Base-by-base conservation (phyloP, 768 basidiomycete genomes). In the Lyophyllum atratum region DNA sequence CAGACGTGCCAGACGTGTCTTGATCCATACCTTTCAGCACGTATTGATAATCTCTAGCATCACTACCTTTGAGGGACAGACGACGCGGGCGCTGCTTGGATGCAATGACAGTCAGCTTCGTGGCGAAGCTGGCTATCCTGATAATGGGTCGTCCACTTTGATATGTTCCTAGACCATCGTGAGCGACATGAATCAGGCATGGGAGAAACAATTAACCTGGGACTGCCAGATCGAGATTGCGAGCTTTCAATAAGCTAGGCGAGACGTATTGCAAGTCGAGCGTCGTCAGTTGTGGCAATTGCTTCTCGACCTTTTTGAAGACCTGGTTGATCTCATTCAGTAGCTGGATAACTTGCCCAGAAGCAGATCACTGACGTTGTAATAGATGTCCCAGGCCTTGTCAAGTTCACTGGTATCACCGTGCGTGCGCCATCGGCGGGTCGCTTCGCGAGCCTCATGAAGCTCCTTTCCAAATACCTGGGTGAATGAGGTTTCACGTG, bases 361-460 rank as follows among this genome's bases (percentile, higher is more conserved):
- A 52, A 50, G 21, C 34, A 21, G 33, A 22, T 3, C 19, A 71
- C 87, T 60, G 67, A 93, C 94, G 47, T 85, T 86, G 66, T 98
- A 99, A 72, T 99, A 99, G 25, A 98, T 95, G 66, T 98, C 97
- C 97, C 97, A 99, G 29, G 97, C 97, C 67, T 91, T 93, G 69
- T 98, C 97, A 46, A 99, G 76, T 68, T 98, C 94, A 49, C 85
- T 86, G 54, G 85, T 82, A 68, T 99, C 95, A 24, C 92, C 92
- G 66, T 91, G 92, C 21, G 84, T 81, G 40, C 89, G 87, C 76
- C 90, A 99, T 49, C 92, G 83, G 49, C 87, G 83, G 63, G 93
- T 93, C 31, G 93, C 93, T 66, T 95, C 94, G 40, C 94, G 85
- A 12, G 97, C 97, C 66, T 96, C 94, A 26, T 85, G 86, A 26